Percentiles rank a stretch among this genome's conserved stretches.
phyloP scores from a whole-genome alignment of 2,329 filamentous ascomycete species.

The Penicillium sp. region DNA sequence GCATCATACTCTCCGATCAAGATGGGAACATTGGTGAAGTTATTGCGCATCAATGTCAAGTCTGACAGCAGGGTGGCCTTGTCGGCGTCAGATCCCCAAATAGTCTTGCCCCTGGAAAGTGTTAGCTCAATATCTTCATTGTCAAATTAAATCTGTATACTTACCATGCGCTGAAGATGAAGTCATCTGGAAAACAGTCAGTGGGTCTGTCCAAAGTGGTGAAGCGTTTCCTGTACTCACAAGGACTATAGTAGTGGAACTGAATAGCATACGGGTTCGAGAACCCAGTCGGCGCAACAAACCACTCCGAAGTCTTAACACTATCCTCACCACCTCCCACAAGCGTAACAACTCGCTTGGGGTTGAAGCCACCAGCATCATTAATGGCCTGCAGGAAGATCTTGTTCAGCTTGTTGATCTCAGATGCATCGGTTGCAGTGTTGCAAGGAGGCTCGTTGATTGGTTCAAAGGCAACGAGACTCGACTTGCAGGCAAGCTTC shows the following conservation, averaged over 20 bases:
- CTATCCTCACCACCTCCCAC: conserved; percentile 55
- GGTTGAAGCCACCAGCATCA: conserved; percentile 58
- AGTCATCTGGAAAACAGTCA: conserved; percentile 22
- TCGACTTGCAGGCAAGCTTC: conserved; percentile 57
- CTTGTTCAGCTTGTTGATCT: conserved; percentile 59
- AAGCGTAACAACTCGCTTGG: conserved; percentile 58
- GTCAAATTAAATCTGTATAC: conserved; percentile 6
- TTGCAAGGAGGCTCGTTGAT: conserved; percentile 62
- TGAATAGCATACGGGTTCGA: conserved; percentile 62
- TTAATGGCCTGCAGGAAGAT: conserved; percentile 58
- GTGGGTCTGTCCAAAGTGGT: background rate
- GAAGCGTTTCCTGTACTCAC: conserved; percentile 14
- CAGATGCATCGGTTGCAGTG: conserved; percentile 52
- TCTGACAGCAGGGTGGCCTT: conserved; percentile 53
- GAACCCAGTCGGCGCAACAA: conserved; percentile 51
- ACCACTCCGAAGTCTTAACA: conserved; percentile 57
- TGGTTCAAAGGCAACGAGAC: conserved; percentile 58
- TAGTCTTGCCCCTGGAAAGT: conserved; percentile 60
- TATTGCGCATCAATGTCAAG: conserved; percentile 53
- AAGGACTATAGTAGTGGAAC: conserved; percentile 61
- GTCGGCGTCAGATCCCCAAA: conserved; percentile 59
- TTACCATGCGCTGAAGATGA: conserved; percentile 34
- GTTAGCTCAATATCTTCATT: conserved; percentile 3
- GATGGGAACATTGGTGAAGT: conserved; percentile 58
- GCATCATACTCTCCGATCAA: conserved; percentile 62